Conservation (phyloP, 768 basidiomycete genomes). For the Pilatotrama ljubarskyi region DNA sequence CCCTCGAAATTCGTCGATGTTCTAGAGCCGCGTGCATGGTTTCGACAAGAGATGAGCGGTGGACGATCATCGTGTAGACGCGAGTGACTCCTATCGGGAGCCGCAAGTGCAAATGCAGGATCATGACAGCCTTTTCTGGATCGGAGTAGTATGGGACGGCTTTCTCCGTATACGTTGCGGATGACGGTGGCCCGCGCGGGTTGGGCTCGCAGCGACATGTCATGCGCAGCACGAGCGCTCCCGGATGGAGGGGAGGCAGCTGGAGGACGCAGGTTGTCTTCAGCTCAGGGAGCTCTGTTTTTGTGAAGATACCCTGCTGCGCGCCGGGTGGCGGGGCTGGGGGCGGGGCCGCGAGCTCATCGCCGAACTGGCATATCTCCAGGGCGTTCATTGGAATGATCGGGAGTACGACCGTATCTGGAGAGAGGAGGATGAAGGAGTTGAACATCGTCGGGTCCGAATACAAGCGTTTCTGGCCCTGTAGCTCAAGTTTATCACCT, state of each 20-base stretch:
- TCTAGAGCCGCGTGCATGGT: background rate
- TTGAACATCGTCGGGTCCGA: conserved; percentile 21
- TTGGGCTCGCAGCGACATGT: conserved; percentile 33
- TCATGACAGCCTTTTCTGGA: conserved; percentile 26
- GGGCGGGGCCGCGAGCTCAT: background rate
- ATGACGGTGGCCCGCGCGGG: conserved; percentile 6
- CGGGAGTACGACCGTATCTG: conserved; percentile 29
- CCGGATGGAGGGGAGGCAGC: conserved; percentile 20
- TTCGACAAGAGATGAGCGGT: conserved; percentile 24
- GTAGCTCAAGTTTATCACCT: background rate
- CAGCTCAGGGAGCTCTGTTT: background rate
- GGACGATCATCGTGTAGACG: conserved; percentile 27
- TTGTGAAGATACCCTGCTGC: background rate
- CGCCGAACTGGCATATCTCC: conserved; percentile 24
- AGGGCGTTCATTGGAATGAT: conserved; percentile 23
- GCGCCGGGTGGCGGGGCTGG: background rate
- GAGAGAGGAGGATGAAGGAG: conserved; percentile 29
- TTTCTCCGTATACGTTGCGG: conserved; percentile 3
- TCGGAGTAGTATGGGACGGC: conserved; percentile 24
- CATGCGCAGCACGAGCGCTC: conserved; percentile 23
- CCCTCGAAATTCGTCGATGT: background rate
- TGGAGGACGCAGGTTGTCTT: conserved; percentile 21
- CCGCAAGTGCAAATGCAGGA: conserved; percentile 22
- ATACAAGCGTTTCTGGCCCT: conserved; percentile 12
- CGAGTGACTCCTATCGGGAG: conserved; percentile 1